Evolutionary conservation across 225 moss, liverwort and hornwort genomes (phyloP), one percentile per base, ranked within the genome.

Genomic region (Neckera pumila): DNA sequence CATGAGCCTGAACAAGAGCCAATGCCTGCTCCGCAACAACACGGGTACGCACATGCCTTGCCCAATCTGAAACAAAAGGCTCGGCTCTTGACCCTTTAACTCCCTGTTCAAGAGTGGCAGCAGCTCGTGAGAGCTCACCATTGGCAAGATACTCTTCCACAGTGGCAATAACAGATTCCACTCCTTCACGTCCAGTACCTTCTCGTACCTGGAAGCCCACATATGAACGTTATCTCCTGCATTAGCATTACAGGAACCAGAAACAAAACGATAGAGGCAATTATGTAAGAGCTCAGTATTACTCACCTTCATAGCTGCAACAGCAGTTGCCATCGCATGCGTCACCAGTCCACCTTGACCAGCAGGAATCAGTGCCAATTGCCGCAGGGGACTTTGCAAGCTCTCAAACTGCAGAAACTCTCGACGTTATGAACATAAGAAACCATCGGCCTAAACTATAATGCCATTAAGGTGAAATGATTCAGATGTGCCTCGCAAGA

Each of bases 311-410:
- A 92, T 79, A 60, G 87, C 92, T 85, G 92, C 90, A 89, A 93
- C 91, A 76, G 95, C 85, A 91, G 93, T 92, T 85, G 99, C 99
- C 73, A 97, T 84, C 53, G 96, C 92, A 89, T 96, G 96, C 21
- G 96, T 91, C 86, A 99, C 92, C 64, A 96, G 92, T 82, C 99
- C 99, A 87, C 99, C 99, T 88, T 97, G 97, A 90, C 95, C 95
- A 87, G 96, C 91, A 86, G 96, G 97, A 89, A 99, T 96, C 62
- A 99, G 90, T 59, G 94, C 94, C 88, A 99, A 92, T 90, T 99
- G 96, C 90, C 97, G 96, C 90, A 97, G 79, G 56, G 97, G 93
- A 57, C 94, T 93, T 93, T 86, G 96, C 89, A 99, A 89, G 65
- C 70, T 90, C 75, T 91, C 90, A 85, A 99, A 99, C 99, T 99